Evolutionary conservation across 2,329 filamentous ascomycete species (phyloP), one percentile per base, ranked within the genome.

Genomic region (Fusarium sp.): DNA sequence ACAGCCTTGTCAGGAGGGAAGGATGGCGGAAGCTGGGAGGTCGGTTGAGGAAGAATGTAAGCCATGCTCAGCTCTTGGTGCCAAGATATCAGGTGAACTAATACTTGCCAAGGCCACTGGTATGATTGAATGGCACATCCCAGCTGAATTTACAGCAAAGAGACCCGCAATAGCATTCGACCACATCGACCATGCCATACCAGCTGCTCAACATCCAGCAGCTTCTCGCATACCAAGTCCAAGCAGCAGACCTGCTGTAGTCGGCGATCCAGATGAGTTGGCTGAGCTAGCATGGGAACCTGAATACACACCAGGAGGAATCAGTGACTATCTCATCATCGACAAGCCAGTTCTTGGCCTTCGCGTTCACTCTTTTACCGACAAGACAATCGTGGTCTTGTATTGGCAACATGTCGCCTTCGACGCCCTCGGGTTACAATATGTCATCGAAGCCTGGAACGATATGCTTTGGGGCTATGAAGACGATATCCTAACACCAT

Each of bases 81-180:
- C 26, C 26, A 28, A 28, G 5, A 6, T 7, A 34, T 34, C 33
- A 34, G 15, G 13, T 34, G 33, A 11, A 34, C 33, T 31, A 4
- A 15, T 2, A 7, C 9, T 9, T 15, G 0, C 42, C 1, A 57
- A 65, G 66, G 56, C 55, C 3, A 50, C 55, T 21, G 61, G 65
- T 0, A 46, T 33, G n/a, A 53, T 68, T 7, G 61, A 70, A 34
- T 70, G 58, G 19, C 67, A 70, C 14, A 68, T 70, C 7, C 67
- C 65, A 4, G 22, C 26, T 4, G 39, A 59, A 10, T 65, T 68
- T 24, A 65, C 42, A 0, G 21, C 26, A 3, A 34, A 62, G 13
- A 43, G 67, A 9, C 67, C 65, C 24, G 61, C 67, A 2, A 60
- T 70, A 13, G 49, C 17, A 2, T 68, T 51, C 11, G 33, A 42